Evolutionary conservation across 1,284 basidiomycete genomes (phyloP), one percentile per base, ranked within the genome.

Genomic region (Sutorius eximius): DNA sequence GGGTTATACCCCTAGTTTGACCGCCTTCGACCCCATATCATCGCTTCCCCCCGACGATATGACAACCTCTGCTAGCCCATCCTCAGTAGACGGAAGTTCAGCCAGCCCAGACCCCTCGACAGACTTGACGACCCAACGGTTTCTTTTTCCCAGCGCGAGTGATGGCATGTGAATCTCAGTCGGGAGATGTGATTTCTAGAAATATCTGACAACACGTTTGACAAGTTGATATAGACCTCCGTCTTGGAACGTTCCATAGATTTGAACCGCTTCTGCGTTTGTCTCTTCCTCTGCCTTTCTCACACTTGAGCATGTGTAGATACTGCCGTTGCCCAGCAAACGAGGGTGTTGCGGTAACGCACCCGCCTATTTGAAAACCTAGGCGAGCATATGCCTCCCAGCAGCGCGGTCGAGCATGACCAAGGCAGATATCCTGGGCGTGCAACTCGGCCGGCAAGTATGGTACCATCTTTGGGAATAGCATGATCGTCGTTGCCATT

Each of bases 31-130:
- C 40, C 38, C 51, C 11, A 36, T 51, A 3, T 51, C 53, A 38
- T 56, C 65, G 7, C 16, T 63, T 30, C 30, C 44, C 8, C 52
- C 53, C 6, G 56, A 66, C 30, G 65, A 68, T 2, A 52, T 57
- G 53, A 59, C 63, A 10, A 38, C 65, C 1, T 68, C 64, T n/a
- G 56, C 55, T 16, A 68, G 65, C 32, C 65, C 64, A 20, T 56
- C 65, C 3, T 66, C 64, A 0, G 64, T 42, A 46, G 64, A 66
- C 11, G 65, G 50, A 6, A 44, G 54, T 20, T 49, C 62, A 6
- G 45, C 42, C 3, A 59, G 60, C 45, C 55, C 58, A n/a, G 65
- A 69, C 46, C 10, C 50, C 12, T 53, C 65, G 40, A 47, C 48
- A 30, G 67, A 64, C 18, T n/a, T 65, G 41, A 24, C 34, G 1